A percentile compares a stretch with the other conserved stretches of the same genome.
phyloP scores from a whole-genome alignment of 768 basidiomycete genomes.

The Tulasnella sp. region DNA sequence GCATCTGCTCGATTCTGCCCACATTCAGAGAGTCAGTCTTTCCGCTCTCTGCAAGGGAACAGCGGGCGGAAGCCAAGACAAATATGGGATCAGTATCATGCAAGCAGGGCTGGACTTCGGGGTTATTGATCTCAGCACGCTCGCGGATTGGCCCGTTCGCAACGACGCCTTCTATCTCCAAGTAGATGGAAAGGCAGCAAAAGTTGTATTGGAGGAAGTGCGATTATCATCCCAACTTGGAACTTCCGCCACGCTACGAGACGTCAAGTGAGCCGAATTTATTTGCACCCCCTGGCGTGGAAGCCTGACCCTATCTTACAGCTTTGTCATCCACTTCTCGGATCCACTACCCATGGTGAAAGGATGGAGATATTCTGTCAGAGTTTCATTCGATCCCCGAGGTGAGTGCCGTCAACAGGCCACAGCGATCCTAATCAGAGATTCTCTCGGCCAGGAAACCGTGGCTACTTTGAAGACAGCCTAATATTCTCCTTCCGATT shows the following conservation, averaged over 20 bases:
- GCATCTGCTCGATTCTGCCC: not conserved
- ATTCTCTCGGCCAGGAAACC: not conserved
- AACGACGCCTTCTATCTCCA: not conserved
- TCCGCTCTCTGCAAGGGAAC: not conserved
- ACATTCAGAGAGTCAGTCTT: not conserved
- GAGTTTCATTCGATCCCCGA: conserved; percentile 2
- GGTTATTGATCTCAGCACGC: not conserved
- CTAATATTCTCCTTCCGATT: conserved; percentile 9
- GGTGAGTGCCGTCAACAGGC: not conserved
- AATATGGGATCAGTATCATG: not conserved
- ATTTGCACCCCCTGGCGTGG: too few species aligned
- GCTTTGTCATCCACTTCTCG: not conserved
- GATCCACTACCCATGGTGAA: not conserved
- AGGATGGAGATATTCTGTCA: not conserved
- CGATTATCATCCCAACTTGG: not conserved
- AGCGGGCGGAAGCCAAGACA: not conserved
- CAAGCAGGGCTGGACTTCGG: conserved; percentile 1
- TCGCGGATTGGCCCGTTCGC: not conserved
- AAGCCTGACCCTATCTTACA: not conserved
- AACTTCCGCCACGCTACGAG: not conserved
- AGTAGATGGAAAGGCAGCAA: not conserved
- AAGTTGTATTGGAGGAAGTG: not conserved
- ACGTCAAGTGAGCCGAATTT: not conserved
- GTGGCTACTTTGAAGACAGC: conserved; percentile 26
- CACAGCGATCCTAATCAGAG: too few species aligned